These are phyloP conservation scores for Debaryomycetaceae sp. DNA, from an alignment of 1,139 yeast genomes.

Conservation along the genomic window DNA sequence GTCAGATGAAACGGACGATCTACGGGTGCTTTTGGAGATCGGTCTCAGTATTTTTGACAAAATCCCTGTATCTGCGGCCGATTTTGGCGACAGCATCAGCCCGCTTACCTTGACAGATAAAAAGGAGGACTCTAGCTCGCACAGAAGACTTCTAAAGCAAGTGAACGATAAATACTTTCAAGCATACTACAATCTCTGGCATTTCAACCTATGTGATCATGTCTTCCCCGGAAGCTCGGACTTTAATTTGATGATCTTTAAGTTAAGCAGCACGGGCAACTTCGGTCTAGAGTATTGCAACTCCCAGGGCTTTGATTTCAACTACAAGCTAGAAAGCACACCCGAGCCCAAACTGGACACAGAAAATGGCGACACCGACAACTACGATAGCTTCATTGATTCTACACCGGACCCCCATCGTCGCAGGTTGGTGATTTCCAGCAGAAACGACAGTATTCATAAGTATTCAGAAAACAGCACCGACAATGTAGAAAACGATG, in stretches of 20 bases:
- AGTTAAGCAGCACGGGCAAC: conserved; percentile 21
- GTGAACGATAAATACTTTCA: conserved; percentile 57
- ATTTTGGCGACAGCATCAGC: conserved; percentile 40
- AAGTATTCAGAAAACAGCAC: neutral
- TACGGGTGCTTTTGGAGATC: conserved; percentile 32
- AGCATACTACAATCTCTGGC: conserved; percentile 75
- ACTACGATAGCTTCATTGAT: neutral
- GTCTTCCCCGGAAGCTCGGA: conserved; percentile 12
- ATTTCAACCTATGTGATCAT: conserved; percentile 66
- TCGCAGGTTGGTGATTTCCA: neutral
- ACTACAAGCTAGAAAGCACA: conserved; percentile 17
- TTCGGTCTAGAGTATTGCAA: conserved; percentile 27
- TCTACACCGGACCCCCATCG: neutral
- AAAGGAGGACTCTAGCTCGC: conserved; percentile 18
- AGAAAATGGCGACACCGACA: neutral
- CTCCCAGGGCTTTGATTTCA: conserved; percentile 35
- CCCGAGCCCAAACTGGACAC: neutral
- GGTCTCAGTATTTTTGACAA: conserved; percentile 61
- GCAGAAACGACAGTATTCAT: neutral
- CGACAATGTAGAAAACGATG: neutral
- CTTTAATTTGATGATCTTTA: conserved; percentile 28
- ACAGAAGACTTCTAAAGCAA: conserved; percentile 25
- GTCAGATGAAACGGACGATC: conserved; percentile 21
- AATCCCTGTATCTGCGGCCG: conserved; percentile 53
- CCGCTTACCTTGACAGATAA: conserved; percentile 33